These are phyloP conservation scores for Coffea canephora DNA, from an alignment of 257 asterid genomes.

Conservation along the genomic window DNA sequence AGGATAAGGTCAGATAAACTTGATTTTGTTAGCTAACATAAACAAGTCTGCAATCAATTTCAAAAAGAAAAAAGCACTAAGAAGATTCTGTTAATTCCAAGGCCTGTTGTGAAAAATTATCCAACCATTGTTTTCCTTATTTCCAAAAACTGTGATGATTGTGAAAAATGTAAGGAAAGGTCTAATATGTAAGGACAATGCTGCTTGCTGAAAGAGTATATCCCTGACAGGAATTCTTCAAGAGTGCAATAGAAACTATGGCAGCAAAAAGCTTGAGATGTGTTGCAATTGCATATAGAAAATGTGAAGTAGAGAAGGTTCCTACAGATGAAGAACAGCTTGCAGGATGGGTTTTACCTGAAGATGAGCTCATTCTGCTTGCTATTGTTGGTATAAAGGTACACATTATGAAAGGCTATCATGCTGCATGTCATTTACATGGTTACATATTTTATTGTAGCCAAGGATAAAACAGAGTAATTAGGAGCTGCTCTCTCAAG, in stretches of 20 bases:
- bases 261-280: conserved; percentile 92
- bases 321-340: conserved; percentile 73
- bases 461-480: neutral
- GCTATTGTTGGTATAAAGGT: conserved; percentile 96
- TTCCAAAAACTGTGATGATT: neutral
- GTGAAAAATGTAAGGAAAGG: neutral
- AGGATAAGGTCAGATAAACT: conserved; percentile 49
- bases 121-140: neutral
- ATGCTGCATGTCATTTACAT: neutral
- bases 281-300: conserved; percentile 81
- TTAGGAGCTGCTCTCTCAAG: neutral
- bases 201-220: neutral
- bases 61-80: neutral
- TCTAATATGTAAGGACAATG: neutral
- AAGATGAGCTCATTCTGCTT: conserved; percentile 68
- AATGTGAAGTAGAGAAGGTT: conserved; percentile 51
- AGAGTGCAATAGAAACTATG: conserved; percentile 72
- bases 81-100: neutral
- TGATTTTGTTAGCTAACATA: neutral
- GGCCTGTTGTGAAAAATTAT: neutral
- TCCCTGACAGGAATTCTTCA: conserved; percentile 56
- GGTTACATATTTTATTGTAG: neutral
- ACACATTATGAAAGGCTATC: neutral
- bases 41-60: neutral
- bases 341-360: conserved; percentile 76